Evolutionary conservation across 345 rosid genomes (phyloP).

Genomic region (Mercurialis annua): DNA sequence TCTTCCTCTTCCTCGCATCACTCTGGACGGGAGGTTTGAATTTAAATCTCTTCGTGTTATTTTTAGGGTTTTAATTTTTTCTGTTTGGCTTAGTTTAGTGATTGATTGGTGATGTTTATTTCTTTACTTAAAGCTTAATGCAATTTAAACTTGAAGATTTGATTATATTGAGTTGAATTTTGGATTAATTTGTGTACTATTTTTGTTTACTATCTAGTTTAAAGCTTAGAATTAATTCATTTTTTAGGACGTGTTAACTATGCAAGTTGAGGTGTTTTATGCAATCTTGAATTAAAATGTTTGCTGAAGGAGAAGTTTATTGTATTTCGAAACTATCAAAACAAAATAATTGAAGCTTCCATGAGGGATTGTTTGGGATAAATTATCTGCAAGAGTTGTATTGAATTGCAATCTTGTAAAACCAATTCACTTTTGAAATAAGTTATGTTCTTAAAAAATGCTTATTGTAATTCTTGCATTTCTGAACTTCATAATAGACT

Average conservation of each 20-base stretch:
- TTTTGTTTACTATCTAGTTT: too few relatives aligned
- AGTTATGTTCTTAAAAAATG: too few relatives aligned
- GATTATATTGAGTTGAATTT: not conserved
- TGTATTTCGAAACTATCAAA: not conserved
- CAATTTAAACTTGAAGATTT: slow-evolving; percentile 3
- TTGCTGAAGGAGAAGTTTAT: not conserved
- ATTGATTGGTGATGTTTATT: not conserved
- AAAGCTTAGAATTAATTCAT: too few relatives aligned
- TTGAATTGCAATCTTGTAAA: too few relatives aligned
- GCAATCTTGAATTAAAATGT: not conserved
- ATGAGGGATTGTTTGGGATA: too few relatives aligned
- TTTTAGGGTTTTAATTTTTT: not conserved
- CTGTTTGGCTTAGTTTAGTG: not conserved
- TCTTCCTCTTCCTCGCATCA: slow-evolving; percentile 57
- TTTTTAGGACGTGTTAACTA: not conserved
- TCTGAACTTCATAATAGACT: too few relatives aligned
- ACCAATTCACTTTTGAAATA: too few relatives aligned
- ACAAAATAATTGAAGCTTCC: not conserved
- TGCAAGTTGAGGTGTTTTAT: slow-evolving; percentile 3
- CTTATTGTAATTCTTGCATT: too few relatives aligned
- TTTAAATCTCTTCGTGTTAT: not conserved
- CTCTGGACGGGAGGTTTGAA: slow-evolving; percentile 74
- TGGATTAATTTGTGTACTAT: not conserved
- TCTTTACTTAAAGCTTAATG: not conserved
- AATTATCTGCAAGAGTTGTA: too few relatives aligned